Conservation (phyloP, 164 flowering plant species). For the Cinnamomum chago region DNA sequence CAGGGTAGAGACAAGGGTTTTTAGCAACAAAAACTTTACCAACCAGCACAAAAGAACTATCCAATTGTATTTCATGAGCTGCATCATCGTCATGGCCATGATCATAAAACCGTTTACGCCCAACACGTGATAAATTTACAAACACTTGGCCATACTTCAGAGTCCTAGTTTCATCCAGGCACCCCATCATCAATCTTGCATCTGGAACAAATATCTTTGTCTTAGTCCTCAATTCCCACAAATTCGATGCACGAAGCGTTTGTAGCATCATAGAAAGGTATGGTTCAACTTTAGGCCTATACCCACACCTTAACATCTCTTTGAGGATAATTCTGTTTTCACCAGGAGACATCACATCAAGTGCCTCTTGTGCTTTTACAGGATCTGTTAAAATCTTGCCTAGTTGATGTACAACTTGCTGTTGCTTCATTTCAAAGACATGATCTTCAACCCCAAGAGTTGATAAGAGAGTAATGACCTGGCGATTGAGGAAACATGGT, state of each 20-base stretch:
- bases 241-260: slow-evolving; percentile 55
- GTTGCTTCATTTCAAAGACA: slow-evolving; percentile 62
- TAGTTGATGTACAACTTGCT: slow-evolving; percentile 52
- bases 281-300: slow-evolving; percentile 72
- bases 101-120: slow-evolving; percentile 8
- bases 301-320: slow-evolving; percentile 79
- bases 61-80: not conserved
- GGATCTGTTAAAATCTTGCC: slow-evolving; percentile 59
- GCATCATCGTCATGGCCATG: slow-evolving; percentile 4
- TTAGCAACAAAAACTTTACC: slow-evolving; percentile 80
- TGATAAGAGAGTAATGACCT: slow-evolving; percentile 71
- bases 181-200: slow-evolving; percentile 88
- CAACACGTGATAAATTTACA: slow-evolving; percentile 51
- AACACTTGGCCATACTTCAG: slow-evolving; percentile 86
- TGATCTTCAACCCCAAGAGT: slow-evolving; percentile 71
- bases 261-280: slow-evolving; percentile 88
- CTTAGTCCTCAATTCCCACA: slow-evolving; percentile 54
- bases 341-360: slow-evolving; percentile 69
- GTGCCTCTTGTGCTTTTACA: slow-evolving; percentile 52
- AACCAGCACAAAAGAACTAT: slow-evolving; percentile 22
- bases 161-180: slow-evolving; percentile 77
- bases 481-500: slow-evolving; percentile 85
- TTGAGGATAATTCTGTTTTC: slow-evolving; percentile 58
- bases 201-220: slow-evolving; percentile 58
- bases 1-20: slow-evolving; percentile 95